These are phyloP conservation scores for Sanguinoderma infundibulare DNA, from an alignment of 1,284 basidiomycete genomes.

Conservation along the genomic window DNA sequence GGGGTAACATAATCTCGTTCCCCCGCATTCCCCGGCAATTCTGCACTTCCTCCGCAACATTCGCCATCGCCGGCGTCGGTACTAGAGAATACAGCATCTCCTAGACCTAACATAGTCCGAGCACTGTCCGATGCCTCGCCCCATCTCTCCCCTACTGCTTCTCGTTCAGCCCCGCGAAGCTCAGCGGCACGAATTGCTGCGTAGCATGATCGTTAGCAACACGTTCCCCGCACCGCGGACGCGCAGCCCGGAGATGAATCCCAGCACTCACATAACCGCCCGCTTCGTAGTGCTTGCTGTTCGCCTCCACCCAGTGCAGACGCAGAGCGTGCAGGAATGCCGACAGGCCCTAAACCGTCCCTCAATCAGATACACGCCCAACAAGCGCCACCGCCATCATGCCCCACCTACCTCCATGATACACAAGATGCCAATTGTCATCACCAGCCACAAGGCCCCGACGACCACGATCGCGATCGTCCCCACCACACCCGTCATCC, in stretches of 20 bases:
- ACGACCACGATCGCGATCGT: constrained; percentile 67
- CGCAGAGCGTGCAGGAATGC: constrained; percentile 97
- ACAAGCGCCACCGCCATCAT: constrained; percentile 5
- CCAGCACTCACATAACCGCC: constrained; percentile 77
- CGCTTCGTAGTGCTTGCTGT: constrained; percentile 96
- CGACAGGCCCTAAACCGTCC: constrained; percentile 74
- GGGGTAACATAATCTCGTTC: constrained; percentile 24
- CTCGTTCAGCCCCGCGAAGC: constrained; percentile 52
- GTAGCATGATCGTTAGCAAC: constrained; percentile 31
- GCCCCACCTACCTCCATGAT: constrained; percentile 80
- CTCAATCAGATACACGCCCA: constrained; percentile 24
- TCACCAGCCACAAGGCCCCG: constrained; percentile 80
- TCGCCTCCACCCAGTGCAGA: constrained; percentile 97
- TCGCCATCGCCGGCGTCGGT: constrained; percentile 22
- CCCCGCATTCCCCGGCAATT: constrained; percentile 17
- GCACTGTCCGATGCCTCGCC: constrained; percentile 21
- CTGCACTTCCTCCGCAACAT: too few relatives aligned
- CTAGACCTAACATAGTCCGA: constrained; percentile 16
- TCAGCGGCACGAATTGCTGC: constrained; percentile 70
- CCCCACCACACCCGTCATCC: constrained; percentile 58
- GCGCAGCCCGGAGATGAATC: constrained; percentile 30
- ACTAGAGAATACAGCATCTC: constrained; percentile 9
- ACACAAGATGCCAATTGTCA: constrained; percentile 84
- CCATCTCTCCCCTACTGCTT: constrained; percentile 39
- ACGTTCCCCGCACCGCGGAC: constrained; percentile 25